A percentile compares a stretch with the other conserved stretches of the same genome.
phyloP scores from a whole-genome alignment of 768 basidiomycete species.

The Lentinus tigrinus region DNA sequence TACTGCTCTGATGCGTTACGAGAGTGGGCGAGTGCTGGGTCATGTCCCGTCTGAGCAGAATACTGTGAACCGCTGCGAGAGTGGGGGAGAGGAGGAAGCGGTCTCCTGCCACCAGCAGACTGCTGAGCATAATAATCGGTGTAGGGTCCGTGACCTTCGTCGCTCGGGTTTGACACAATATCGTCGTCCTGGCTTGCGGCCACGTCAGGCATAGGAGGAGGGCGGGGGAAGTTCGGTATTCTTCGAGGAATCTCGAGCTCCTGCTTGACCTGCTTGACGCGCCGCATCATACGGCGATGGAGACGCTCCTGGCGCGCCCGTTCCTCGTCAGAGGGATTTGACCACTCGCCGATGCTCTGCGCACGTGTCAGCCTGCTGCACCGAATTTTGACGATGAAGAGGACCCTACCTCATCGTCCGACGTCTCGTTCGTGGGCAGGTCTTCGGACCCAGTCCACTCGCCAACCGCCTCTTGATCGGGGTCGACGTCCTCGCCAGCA shows the following conservation, averaged over 20 bases:
- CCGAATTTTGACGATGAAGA: neutral
- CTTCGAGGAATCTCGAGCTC: slow-evolving; percentile 65
- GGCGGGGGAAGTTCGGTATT: slow-evolving; percentile 77
- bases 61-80: slow-evolving; percentile 66
- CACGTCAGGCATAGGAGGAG: slow-evolving; percentile 47
- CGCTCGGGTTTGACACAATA: slow-evolving; percentile 84
- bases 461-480: slow-evolving; percentile 44
- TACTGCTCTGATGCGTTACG: slow-evolving; percentile 45
- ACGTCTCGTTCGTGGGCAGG: slow-evolving; percentile 46
- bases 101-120: slow-evolving; percentile 42
- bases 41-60: slow-evolving; percentile 44
- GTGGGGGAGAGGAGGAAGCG: slow-evolving; percentile 61
- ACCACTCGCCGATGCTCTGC: slow-evolving; percentile 86
- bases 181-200: slow-evolving; percentile 49
- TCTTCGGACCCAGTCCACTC: slow-evolving; percentile 90
- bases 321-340: slow-evolving; percentile 90
- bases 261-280: slow-evolving; percentile 36
- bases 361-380: slow-evolving; percentile 13
- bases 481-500: slow-evolving; percentile 29
- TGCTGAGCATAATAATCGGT: slow-evolving; percentile 30
- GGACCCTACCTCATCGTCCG: slow-evolving; percentile 64
- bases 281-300: slow-evolving; percentile 59
- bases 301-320: slow-evolving; percentile 67
- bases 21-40: slow-evolving; percentile 66
- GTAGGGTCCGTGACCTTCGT: slow-evolving; percentile 48